Base-by-base conservation (phyloP, 768 basidiomycete species). In the Suillus spraguei region DNA sequence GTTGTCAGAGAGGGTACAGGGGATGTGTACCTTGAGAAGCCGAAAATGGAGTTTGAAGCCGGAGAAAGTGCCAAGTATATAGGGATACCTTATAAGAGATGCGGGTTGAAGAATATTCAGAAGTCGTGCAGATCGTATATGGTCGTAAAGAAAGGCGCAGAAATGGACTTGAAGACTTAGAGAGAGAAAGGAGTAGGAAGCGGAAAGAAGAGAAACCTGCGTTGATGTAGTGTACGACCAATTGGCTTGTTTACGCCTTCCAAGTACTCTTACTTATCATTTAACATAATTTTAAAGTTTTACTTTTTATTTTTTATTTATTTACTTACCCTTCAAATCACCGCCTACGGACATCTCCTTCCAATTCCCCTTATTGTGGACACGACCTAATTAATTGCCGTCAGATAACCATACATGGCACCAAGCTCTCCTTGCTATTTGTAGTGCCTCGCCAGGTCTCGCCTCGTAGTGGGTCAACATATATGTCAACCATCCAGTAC, bases 101-200 rank as follows among this genome's bases (percentile, higher is more conserved):
- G 64, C 55, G 63, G 69, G 6, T 69, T 67, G 69, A 73, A 77
- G 80, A 16, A 49, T 49, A 49, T 28, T 49, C 49, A 28, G 49
- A 79, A 75, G 88, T 89, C 88, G 88, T 89, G 80, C 80, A 82
- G 79, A 78, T 87, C 86, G 86, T 87, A 79, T 73, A 80, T 78
- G 80, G 83, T 86, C 85, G 86, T 86, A 83, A 87, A 83, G 78
- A 78, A 75, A 74, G 74, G 74, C 67, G 68, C 64, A 33, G 65
- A 52, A 66, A 71, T 64, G 67, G 70, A 69, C 75, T 63, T 64
- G 14, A 65, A 63, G 24, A 61, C 67, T 72, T 70, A 64, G 70
- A 64, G 64, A 64, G 70, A 64, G 65, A 71, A 68, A 70, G 65
- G 67, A 63, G 56, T 64, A 64, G 61, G 61, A 62, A 64, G 65